Base-by-base conservation (phyloP, 331 rosid genomes). In the Acacia concinna region DNA sequence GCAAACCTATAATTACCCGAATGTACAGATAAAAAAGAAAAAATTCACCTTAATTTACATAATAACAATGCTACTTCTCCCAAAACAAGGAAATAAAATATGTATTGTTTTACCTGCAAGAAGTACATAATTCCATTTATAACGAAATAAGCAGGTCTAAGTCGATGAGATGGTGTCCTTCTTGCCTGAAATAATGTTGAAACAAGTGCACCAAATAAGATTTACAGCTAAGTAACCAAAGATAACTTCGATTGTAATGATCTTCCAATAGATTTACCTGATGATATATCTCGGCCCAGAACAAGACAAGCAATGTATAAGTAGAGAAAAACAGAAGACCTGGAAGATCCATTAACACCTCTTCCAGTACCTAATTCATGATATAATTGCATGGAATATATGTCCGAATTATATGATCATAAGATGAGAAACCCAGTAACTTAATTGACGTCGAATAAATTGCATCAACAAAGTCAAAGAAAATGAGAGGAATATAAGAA, bases 261-360 rank as follows among this genome's bases (percentile, higher is more conserved):
- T 13, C 25, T 32, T 27, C 47, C 69, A 60, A 75, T 64, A 79
- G 67, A 79, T 47, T 56, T 85, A 88, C 97, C 91, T 90, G 96
- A 82, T 92, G 80, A 79, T 89, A 90, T 80, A 92, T 92, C 90
- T 92, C 96, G 4, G 96, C 97, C 97, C 97, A 92, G 83, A 92
- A 90, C 77, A 90, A 84, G 82, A 92, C 91, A 78, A 92, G 96
- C 68, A 90, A 79, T 32, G 97, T 84, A 81, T 92, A 90, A 0
- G 96, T 92, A 5, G 97, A 92, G 81, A 92, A 90, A 75, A 92
- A 92, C 70, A 92, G 83, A 81, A 92, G 92, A 59, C 89, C 90
- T 15, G 97, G 97, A 80, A 89, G 79, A 80, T 92, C 97, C 96
- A 89, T 87, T 21, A 90, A 63, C 84, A 89, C 88, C 80, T 86